Evolutionary conservation across 306 rosid species (phyloP).

Genomic region (Vigna radiata): DNA sequence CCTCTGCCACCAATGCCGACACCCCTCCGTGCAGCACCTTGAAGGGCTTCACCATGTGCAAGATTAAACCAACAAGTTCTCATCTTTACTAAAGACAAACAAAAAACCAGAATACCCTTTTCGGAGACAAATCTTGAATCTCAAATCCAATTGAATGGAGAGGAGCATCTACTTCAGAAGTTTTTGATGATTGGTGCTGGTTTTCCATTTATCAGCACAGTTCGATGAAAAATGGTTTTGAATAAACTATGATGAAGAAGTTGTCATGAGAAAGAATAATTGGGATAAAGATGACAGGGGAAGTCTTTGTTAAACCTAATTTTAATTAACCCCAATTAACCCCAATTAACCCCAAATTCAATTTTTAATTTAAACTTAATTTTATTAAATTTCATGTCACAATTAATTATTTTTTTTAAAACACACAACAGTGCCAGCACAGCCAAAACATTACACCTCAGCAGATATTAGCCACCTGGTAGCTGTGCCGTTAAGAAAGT

Average conservation of each 20-base stretch:
- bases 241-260: background rate
- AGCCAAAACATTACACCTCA: too few species aligned
- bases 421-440: too few species aligned
- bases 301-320: background rate
- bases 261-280: background rate
- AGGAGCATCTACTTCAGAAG: conserved; percentile 59
- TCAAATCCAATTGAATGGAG: conserved; percentile 70
- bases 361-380: too few species aligned
- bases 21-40: conserved; percentile 88
- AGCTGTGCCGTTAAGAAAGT: too few species aligned
- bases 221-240: background rate
- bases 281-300: background rate
- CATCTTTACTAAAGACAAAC: background rate
- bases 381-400: too few species aligned
- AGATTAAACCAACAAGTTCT: background rate
- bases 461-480: too few species aligned
- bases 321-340: too few species aligned
- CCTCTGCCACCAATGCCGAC: conserved; percentile 76
- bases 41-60: conserved; percentile 62
- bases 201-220: conserved; percentile 39
- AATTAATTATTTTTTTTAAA: too few species aligned
- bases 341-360: too few species aligned
- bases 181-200: conserved; percentile 37
- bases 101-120: conserved; percentile 45
- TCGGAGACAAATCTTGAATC: conserved; percentile 58